These are phyloP conservation scores for Papiliotrema laurentii DNA, from an alignment of 1,284 basidiomycete genomes.

Conservation along the genomic window DNA sequence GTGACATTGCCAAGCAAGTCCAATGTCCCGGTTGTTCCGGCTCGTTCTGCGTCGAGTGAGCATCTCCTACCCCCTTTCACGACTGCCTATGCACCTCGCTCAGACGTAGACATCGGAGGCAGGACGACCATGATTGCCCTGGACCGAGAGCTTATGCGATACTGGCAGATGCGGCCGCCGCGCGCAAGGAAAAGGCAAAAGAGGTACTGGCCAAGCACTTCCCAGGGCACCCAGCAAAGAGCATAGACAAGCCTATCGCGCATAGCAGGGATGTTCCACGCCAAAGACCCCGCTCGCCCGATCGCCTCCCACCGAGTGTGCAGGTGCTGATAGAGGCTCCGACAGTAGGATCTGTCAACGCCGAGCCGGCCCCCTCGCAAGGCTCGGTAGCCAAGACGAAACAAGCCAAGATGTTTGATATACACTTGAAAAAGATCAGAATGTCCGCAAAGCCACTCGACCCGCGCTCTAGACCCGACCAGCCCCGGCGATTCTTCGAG, in stretches of 20 bases:
- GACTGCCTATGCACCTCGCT: background rate
- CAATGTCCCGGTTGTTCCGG: constrained; percentile 29
- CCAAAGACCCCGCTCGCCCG: constrained; percentile 1
- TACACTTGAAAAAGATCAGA: constrained; percentile 33
- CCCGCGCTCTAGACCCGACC: constrained; percentile 2
- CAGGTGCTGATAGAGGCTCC: background rate
- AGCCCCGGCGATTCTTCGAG: constrained; percentile 33
- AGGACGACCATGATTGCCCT: constrained; percentile 29
- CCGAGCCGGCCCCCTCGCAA: too few species aligned
- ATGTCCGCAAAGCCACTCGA: constrained; percentile 27
- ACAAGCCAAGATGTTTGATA: constrained; percentile 34
- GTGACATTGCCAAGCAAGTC: constrained; percentile 26
- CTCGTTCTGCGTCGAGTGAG: constrained; percentile 36
- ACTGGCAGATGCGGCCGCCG: constrained; percentile 24
- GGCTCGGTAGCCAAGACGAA: constrained; percentile 24
- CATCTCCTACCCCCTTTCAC: background rate
- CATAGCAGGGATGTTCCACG: constrained; percentile 16
- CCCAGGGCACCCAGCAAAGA: constrained; percentile 22
- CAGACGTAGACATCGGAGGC: constrained; percentile 24
- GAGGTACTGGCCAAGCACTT: constrained; percentile 31
- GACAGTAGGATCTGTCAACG: background rate
- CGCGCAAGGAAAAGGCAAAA: constrained; percentile 20
- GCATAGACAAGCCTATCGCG: constrained; percentile 19
- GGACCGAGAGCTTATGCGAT: constrained; percentile 23
- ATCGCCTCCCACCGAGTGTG: constrained; percentile 15